A percentile compares a stretch with the other conserved stretches of the same genome.
Evolutionary conservation across 371 early-diverging fungal genomes (phyloP).

Genomic region (Funneliformis caledonium): DNA sequence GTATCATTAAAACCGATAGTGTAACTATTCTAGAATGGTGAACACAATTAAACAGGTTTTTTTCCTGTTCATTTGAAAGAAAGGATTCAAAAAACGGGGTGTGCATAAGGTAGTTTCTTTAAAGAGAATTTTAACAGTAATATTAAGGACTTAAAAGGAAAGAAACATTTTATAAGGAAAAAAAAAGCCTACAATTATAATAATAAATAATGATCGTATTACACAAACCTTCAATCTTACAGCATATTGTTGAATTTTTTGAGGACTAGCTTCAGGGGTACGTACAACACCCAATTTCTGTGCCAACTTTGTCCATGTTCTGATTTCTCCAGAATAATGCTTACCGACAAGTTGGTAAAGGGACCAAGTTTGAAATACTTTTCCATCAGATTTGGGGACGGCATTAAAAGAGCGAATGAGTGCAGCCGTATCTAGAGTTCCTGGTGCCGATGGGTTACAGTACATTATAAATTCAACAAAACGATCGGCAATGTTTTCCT

Average conservation of each 20-base stretch:
- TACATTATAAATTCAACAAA: constrained; percentile 37
- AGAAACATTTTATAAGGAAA: not conserved
- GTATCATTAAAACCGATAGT: not conserved
- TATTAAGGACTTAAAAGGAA: not conserved
- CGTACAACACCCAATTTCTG: constrained; percentile 39
- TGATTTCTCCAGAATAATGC: constrained; percentile 38
- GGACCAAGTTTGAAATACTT: constrained; percentile 30
- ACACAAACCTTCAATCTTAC: constrained; percentile 33
- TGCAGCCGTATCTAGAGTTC: not conserved
- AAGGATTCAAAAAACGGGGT: not conserved
- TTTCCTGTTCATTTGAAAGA: no score
- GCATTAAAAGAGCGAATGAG: constrained; percentile 19
- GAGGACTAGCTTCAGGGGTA: constrained; percentile 31
- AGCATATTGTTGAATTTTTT: constrained; percentile 40
- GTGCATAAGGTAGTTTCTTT: not conserved
- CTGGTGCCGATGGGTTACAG: constrained; percentile 34
- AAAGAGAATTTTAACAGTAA: not conserved
- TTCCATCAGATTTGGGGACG: constrained; percentile 39
- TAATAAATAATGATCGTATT: not conserved
- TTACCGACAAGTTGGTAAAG: constrained; percentile 34
- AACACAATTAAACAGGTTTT: no score
- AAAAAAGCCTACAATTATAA: not conserved
- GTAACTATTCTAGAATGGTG: not conserved
- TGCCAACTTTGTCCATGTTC: constrained; percentile 39
- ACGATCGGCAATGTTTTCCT: constrained; percentile 32